phyloP scores from a whole-genome alignment of 164 flowering plant species.

The Vitis labrusca region DNA sequence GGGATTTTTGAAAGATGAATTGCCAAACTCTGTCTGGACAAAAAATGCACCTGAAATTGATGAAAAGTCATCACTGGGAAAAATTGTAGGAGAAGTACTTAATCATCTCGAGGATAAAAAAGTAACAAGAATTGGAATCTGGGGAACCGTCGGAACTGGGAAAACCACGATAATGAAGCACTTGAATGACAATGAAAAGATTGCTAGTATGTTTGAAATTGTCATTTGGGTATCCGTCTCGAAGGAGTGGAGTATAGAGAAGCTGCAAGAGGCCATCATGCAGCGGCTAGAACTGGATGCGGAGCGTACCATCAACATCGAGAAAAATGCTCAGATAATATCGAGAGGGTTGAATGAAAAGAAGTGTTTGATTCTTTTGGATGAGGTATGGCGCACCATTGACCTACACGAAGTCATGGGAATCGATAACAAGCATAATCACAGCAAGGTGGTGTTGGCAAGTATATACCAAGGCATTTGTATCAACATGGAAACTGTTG shows the following conservation, averaged over 20 bases:
- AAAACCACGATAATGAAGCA: conserved; percentile 25
- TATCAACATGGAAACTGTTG: conserved; percentile 6
- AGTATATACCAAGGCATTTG: conserved; percentile 8
- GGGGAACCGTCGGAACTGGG: conserved; percentile 28
- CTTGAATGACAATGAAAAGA: conserved; percentile 11
- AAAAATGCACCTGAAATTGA: not conserved
- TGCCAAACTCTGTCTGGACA: not conserved
- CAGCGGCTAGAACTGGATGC: conserved; percentile 8
- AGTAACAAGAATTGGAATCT: conserved; percentile 17
- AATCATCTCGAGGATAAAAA: not conserved
- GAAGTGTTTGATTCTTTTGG: conserved; percentile 31
- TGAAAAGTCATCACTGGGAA: not conserved
- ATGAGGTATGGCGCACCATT: conserved; percentile 16
- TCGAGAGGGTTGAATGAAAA: conserved; percentile 1
- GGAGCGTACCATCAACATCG: not conserved
- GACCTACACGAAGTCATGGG: conserved; percentile 17
- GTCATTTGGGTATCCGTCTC: conserved; percentile 26
- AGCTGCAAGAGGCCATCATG: conserved; percentile 12
- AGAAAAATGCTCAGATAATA: conserved; percentile 5
- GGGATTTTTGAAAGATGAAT: not conserved
- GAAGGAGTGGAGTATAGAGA: conserved; percentile 1
- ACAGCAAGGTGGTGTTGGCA: conserved; percentile 24
- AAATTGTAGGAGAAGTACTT: conserved; percentile 6
- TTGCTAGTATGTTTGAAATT: conserved; percentile 18
- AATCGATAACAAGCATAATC: not conserved